phyloP scores from a whole-genome alignment of 148 eudicot species.

The Rhododendron ovatum region DNA sequence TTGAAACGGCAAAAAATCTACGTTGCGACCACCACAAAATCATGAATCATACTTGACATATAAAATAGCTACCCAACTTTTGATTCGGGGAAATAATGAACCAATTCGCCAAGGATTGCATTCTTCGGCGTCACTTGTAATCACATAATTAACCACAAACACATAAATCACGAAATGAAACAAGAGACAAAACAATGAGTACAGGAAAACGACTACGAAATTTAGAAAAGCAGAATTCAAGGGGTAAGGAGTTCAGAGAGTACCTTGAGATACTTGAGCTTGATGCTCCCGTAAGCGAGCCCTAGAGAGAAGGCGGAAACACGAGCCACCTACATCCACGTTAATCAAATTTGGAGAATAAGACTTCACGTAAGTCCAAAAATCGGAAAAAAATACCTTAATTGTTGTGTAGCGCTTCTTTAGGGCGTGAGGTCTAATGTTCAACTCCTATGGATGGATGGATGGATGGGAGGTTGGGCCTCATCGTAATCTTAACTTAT shows the following conservation, averaged over 20 bases:
- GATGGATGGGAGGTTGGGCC: no score
- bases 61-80: not conserved
- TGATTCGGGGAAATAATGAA: not conserved
- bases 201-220: not conserved
- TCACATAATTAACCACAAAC: not conserved
- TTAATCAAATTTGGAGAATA: not conserved
- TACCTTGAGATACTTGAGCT: constrained; percentile 26
- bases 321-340: constrained; percentile 14
- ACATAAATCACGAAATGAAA: not conserved
- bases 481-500: no score
- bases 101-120: not conserved
- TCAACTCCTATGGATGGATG: no score
- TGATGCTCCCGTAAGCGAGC: constrained; percentile 12
- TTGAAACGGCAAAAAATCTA: not conserved
- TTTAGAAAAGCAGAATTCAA: not conserved
- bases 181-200: not conserved
- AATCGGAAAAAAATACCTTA: not conserved
- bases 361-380: not conserved
- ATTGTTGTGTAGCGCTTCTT: no score
- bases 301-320: constrained; percentile 17
- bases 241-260: not conserved
- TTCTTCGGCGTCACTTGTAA: not conserved
- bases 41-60: not conserved
- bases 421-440: no score
- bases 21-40: not conserved